These are phyloP conservation scores for Pneumocystis oryctolagi DNA, from an alignment of 1,139 yeast species.

Conservation along the genomic window DNA sequence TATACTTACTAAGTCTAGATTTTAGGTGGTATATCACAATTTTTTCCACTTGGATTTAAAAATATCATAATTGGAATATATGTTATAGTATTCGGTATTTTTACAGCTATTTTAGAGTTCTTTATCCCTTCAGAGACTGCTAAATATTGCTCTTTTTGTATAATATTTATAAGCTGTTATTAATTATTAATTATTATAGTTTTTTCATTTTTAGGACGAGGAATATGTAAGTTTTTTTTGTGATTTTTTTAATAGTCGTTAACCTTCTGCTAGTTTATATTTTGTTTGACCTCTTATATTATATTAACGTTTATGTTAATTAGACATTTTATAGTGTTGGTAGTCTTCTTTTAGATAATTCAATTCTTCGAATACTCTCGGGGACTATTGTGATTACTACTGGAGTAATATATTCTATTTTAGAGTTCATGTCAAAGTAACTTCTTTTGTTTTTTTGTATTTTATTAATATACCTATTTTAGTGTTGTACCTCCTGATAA, in stretches of 20 bases:
- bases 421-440: background rate
- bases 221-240: background rate
- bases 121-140: background rate
- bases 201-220: background rate
- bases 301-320: background rate
- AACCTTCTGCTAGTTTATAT: background rate
- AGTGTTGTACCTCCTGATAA: background rate
- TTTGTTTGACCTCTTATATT: background rate
- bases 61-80: conserved; percentile 34
- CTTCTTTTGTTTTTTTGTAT: background rate
- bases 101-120: background rate
- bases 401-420: background rate
- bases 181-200: background rate
- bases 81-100: conserved; percentile 37
- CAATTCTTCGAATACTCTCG: background rate
- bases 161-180: background rate
- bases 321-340: background rate
- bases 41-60: conserved; percentile 31
- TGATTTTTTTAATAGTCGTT: background rate
- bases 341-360: background rate
- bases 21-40: conserved; percentile 43
- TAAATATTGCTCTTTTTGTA: background rate
- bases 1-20: background rate
- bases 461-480: background rate
- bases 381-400: background rate